Evolutionary conservation across 2,329 filamentous ascomycete genomes (phyloP), one percentile per base, ranked within the genome.

Genomic region (Botrytis medusae): DNA sequence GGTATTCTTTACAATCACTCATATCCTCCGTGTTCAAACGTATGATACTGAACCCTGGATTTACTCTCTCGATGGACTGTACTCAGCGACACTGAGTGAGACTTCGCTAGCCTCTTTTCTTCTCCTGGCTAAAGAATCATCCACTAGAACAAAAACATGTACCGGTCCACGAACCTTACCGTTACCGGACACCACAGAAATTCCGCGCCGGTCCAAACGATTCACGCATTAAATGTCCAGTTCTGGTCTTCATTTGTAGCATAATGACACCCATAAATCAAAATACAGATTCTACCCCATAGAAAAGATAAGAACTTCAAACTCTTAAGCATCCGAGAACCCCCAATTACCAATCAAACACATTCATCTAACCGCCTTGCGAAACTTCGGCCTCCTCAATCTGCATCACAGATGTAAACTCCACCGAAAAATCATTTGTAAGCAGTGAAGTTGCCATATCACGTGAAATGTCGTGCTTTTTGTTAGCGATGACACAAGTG

Each of bases 381-480:
- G 22, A 61, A 34, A 61, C 59, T 37, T 40, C 34, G 32, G 32
- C 59, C 10, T 61, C 22, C 10, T 34, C 34, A 40, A 62, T 37
- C 22, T 29, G 60, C 60, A 42, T 42, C 60, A 42, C 42, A 62
- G 60, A 61, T 37, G 14, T 10, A 37, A 37, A 37, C 59, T 37
- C 60, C 60, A 25, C 60, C 14, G 0, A 29, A 63, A 63, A 42
- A 42, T 29, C 5, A 44, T 63, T 63, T 63, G 61, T 63, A 63
- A 63, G 61, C 61, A 44, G 18, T 29, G n/a, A 44, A 63, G 37
- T 64, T 46, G 6, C 9, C 65, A 69, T 25, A 25, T 69, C 65
- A 69, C 65, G 65, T 69, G 65, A 57, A 69, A 69, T 69, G 65
- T 69, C 65, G 65, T 69, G 65, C 65, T 69, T 69, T 69, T 25